Base-by-base conservation (phyloP, 805 yeast genomes). In the Sungouiozyma ichnusensis region DNA sequence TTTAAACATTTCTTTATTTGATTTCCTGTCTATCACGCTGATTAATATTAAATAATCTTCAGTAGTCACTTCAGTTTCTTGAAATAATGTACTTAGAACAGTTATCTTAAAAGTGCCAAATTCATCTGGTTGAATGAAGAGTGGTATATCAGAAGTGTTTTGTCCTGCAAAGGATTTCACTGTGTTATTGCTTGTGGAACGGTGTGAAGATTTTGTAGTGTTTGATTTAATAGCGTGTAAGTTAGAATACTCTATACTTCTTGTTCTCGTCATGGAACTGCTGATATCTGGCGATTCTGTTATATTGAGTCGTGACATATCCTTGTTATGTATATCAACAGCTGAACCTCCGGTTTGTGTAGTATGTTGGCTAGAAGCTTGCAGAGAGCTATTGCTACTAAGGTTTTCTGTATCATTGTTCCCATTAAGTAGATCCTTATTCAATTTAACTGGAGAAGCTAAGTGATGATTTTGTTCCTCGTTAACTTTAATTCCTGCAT, bases 1-100 rank as follows among this genome's bases (percentile, higher is more conserved):
- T 50, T 78, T 71, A 81, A 94, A 88, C 67, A 84, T 73, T 51
- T 79, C 85, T 46, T 77, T 77, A 33, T 68, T 66, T 2, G 79
- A 63, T 18, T 70, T 76, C 29, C 78, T 71, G 49, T 83, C 90
- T 37, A 72, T 64, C 3, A 83, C 76, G 15, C 81, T 71, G 41
- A 88, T 69, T 1, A 82, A 68, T 17, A 83, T 69, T 20, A 63
- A 63, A 15, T 82, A 79, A 35, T 80, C 86, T 33, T 76, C 82
- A 1, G 66, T 50, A 48, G 70, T 69, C 33, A 68, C 48, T 33
- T 60, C 67, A n/a, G 58, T 55, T 3, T 64, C 62, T 15, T 51
- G 47, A 20, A 61, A 62, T 16, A 77, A 59, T 0, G 81, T 74
- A 47, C 79, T 74, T 8, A 71, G 56, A 2, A 77, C 65, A 14